These are phyloP conservation scores for Aspergillus baeticus DNA, from an alignment of 495 filamentous ascomycete genomes.

Conservation along the genomic window DNA sequence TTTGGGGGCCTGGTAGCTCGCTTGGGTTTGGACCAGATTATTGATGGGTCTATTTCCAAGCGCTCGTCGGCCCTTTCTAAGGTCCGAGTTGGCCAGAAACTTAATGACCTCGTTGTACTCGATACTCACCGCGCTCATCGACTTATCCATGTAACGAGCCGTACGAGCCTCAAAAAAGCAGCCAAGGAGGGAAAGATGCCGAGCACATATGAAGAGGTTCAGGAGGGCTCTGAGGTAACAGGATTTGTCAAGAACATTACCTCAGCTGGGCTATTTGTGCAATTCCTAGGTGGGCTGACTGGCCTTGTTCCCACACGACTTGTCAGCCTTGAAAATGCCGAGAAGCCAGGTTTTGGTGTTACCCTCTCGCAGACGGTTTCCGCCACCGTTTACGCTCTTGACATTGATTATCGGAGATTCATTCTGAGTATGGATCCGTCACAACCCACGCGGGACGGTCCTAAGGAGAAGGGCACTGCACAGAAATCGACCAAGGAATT, in stretches of 20 bases:
- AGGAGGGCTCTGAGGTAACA: constrained; percentile 62
- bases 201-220: constrained; percentile 63
- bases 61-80: constrained; percentile 70
- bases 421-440: constrained; percentile 57
- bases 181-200: constrained; percentile 64
- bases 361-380: constrained; percentile 67
- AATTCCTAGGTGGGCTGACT: constrained; percentile 74
- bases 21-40: constrained; percentile 72
- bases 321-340: constrained; percentile 62
- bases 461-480: constrained; percentile 28
- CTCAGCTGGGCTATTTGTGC: constrained; percentile 72
- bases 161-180: constrained; percentile 77
- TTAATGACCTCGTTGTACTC: constrained; percentile 80
- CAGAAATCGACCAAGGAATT: too few relatives aligned
- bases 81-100: constrained; percentile 74
- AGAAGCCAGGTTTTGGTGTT: constrained; percentile 73
- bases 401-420: constrained; percentile 58
- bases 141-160: constrained; percentile 72
- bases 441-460: constrained; percentile 29
- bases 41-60: constrained; percentile 77
- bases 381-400: constrained; percentile 67
- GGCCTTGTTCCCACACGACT: constrained; percentile 76
- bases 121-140: constrained; percentile 72
- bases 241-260: constrained; percentile 88
- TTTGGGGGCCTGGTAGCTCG: constrained; percentile 66